phyloP scores from a whole-genome alignment of 306 rosid genomes.

The Ammopiptanthus mongolicus region DNA sequence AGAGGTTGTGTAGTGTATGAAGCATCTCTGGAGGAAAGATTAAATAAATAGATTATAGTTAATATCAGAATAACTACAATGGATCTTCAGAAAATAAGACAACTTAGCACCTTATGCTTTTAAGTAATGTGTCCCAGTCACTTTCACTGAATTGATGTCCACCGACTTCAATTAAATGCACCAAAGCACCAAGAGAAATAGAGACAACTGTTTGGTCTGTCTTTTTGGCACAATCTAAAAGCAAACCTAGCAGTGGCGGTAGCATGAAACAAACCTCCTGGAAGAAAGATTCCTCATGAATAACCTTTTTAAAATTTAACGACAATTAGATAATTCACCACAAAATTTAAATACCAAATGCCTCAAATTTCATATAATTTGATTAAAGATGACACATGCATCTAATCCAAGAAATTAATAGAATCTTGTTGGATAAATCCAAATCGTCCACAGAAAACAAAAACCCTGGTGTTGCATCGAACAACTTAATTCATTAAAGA shows the following conservation, averaged over 20 bases:
- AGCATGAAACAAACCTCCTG: slow-evolving; percentile 99
- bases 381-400: not conserved
- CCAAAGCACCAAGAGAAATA: slow-evolving; percentile 93
- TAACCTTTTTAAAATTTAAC: slow-evolving; percentile 1
- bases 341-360: not conserved
- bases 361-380: not conserved
- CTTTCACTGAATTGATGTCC: slow-evolving; percentile 95
- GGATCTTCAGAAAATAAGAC: slow-evolving; percentile 21
- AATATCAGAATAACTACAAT: slow-evolving; percentile 7
- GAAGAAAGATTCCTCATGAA: slow-evolving; percentile 21
- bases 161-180: slow-evolving; percentile 95
- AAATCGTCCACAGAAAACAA: not conserved
- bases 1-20: slow-evolving; percentile 93
- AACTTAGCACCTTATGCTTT: slow-evolving; percentile 69
- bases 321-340: not conserved
- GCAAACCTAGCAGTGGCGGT: slow-evolving; percentile 82
- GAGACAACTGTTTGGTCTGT: slow-evolving; percentile 97
- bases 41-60: slow-evolving; percentile 1
- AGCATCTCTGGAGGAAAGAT: slow-evolving; percentile 67
- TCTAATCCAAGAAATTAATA: slow-evolving; percentile 20
- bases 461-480: not conserved
- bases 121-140: slow-evolving; percentile 93
- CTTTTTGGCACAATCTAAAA: slow-evolving; percentile 97
- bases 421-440: not conserved
- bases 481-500: not conserved